A percentile compares a stretch with the other conserved stretches of the same genome.
Conservation (phyloP, 495 filamentous ascomycete species). For the Aspergillus haitiensis region DNA sequence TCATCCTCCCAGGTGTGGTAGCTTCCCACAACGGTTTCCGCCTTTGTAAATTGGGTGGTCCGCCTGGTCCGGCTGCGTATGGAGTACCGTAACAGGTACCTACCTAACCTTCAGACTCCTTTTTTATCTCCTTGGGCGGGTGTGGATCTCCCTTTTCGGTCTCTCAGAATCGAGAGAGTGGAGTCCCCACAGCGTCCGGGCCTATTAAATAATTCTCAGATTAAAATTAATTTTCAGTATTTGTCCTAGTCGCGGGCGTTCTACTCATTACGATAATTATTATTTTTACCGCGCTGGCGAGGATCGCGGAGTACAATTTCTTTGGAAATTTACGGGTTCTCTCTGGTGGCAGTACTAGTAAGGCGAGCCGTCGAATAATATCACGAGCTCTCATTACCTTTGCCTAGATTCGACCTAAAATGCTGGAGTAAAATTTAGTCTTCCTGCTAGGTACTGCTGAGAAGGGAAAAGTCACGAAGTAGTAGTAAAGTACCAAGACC, state of each 20-base stretch:
- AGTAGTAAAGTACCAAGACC: not conserved
- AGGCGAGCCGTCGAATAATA: conserved; percentile 17
- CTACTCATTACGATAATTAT: not conserved
- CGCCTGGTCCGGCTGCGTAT: not conserved
- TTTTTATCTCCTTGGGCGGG: conserved; percentile 20
- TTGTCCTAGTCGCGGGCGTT: not conserved
- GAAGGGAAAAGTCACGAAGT: not conserved
- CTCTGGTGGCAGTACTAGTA: conserved; percentile 16
- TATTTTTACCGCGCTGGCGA: conserved; percentile 2
- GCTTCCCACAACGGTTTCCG: conserved; percentile 12
- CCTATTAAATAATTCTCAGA: conserved; percentile 5
- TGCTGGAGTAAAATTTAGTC: conserved; percentile 17
- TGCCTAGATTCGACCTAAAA: conserved; percentile 6
- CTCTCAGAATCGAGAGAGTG: not conserved
- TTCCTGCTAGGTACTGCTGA: not conserved
- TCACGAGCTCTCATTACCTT: conserved; percentile 4
- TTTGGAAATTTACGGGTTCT: conserved; percentile 12
- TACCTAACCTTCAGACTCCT: conserved; percentile 10
- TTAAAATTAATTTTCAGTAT: conserved; percentile 3
- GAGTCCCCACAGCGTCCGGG: not conserved
- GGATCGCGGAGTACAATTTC: conserved; percentile 9
- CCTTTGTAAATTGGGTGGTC: conserved; percentile 10
- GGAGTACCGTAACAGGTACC: not conserved
- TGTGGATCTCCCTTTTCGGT: conserved; percentile 23
- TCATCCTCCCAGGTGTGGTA: conserved; percentile 18